Conservation (phyloP, 106 monocot species). For the Acorus calamus region DNA sequence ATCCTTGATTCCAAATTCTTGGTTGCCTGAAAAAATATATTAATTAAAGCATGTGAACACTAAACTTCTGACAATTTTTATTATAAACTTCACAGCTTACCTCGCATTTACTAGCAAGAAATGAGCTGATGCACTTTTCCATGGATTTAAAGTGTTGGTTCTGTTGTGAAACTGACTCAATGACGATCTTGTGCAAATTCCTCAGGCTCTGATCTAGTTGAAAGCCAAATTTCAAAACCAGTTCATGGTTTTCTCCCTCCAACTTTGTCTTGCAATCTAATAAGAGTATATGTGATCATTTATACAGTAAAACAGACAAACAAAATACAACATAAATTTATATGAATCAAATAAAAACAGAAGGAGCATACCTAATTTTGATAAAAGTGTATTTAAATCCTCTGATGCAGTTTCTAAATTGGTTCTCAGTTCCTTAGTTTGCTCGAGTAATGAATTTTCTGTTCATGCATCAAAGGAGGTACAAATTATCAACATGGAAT, state of each 20-base stretch:
- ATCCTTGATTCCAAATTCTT: constrained; percentile 35
- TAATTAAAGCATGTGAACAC: too few relatives aligned
- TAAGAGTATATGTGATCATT: too few relatives aligned
- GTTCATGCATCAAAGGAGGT: neutral
- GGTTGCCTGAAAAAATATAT: constrained; percentile 24
- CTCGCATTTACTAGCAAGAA: constrained; percentile 46
- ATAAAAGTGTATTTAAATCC: constrained; percentile 27
- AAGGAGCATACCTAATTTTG: constrained; percentile 35
- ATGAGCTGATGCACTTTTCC: constrained; percentile 34
- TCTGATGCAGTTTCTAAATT: constrained; percentile 42
- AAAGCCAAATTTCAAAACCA: constrained; percentile 37
- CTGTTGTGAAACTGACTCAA: constrained; percentile 49
- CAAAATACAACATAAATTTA: too few relatives aligned
- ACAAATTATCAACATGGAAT: neutral
- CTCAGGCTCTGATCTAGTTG: constrained; percentile 47
- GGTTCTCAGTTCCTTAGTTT: constrained; percentile 33
- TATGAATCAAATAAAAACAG: neutral
- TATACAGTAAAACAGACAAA: too few relatives aligned
- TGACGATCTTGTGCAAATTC: constrained; percentile 30
- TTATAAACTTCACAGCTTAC: constrained; percentile 12
- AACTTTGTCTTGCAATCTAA: constrained; percentile 39
- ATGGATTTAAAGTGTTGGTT: constrained; percentile 34
- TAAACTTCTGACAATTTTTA: too few relatives aligned
- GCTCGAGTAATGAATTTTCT: constrained; percentile 46
- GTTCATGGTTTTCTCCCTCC: constrained; percentile 36